A percentile compares a stretch with the other conserved stretches of the same genome.
phyloP scores from a whole-genome alignment of 768 basidiomycete species.

The Mycena capillaripes region DNA sequence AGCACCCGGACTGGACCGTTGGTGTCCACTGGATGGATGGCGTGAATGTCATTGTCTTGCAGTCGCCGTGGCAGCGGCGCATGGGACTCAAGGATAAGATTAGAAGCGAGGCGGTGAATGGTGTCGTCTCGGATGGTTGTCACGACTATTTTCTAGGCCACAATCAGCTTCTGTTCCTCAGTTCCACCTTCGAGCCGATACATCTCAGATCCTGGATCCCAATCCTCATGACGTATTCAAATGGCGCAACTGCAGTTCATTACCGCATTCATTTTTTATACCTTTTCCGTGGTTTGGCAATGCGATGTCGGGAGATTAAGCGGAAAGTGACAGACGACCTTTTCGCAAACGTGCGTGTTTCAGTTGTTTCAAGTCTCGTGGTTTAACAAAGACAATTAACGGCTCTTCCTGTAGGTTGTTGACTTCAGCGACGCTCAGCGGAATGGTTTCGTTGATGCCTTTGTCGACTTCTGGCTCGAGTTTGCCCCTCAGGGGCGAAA shows the following conservation, averaged over 20 bases:
- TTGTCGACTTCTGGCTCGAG: slow-evolving; percentile 42
- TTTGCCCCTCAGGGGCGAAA: slow-evolving; percentile 14
- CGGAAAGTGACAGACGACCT: slow-evolving; percentile 31
- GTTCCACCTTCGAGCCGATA: slow-evolving; percentile 43
- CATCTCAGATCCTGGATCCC: slow-evolving; percentile 50
- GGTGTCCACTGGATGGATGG: slow-evolving; percentile 27
- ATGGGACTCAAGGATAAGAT: slow-evolving; percentile 36
- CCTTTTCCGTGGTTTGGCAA: slow-evolving; percentile 45
- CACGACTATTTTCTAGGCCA: slow-evolving; percentile 51
- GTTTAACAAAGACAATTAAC: too few relatives aligned
- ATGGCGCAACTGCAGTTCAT: slow-evolving; percentile 49
- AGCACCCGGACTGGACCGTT: slow-evolving; percentile 34
- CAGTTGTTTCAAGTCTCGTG: too few relatives aligned
- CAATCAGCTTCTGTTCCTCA: slow-evolving; percentile 48
- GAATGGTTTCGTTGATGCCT: slow-evolving; percentile 46
- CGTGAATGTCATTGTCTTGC: slow-evolving; percentile 38
- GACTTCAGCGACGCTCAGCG: slow-evolving; percentile 54
- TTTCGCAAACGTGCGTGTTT: slow-evolving; percentile 24
- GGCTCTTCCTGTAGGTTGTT: slow-evolving; percentile 42
- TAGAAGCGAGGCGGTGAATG: slow-evolving; percentile 45
- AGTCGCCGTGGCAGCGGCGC: slow-evolving; percentile 38
- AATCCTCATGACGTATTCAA: slow-evolving; percentile 48
- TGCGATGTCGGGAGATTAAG: slow-evolving; percentile 33
- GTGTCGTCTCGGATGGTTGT: slow-evolving; percentile 51
- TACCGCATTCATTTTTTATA: slow-evolving; percentile 48